phyloP scores from a whole-genome alignment of 2,329 filamentous ascomycete species.

The Parafenestella ontariensis region DNA sequence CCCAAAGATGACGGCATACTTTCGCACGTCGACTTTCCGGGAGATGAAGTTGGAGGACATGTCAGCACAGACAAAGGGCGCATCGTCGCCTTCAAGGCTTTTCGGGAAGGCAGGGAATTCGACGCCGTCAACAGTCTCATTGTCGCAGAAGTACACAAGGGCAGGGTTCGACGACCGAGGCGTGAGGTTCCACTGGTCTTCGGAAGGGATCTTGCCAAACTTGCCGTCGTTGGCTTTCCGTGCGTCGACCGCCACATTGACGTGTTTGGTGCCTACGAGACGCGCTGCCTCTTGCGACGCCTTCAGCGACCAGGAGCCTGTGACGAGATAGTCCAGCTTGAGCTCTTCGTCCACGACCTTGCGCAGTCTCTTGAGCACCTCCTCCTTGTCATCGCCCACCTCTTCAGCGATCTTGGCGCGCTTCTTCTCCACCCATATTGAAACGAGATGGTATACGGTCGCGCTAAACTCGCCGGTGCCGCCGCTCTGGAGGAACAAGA shows the following conservation, averaged over 20 bases:
- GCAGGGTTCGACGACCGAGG: constrained; percentile 63
- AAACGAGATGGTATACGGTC: constrained; percentile 82
- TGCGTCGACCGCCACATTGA: constrained; percentile 79
- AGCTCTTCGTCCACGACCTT: constrained; percentile 73
- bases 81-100: constrained; percentile 68
- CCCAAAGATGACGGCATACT: constrained; percentile 85
- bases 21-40: constrained; percentile 75
- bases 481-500: constrained; percentile 87
- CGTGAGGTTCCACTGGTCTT: constrained; percentile 76
- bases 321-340: constrained; percentile 88
- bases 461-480: constrained; percentile 87
- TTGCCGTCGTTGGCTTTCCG: constrained; percentile 73
- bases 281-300: constrained; percentile 82
- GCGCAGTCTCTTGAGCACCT: constrained; percentile 66
- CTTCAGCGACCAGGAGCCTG: constrained; percentile 90
- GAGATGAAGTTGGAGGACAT: constrained; percentile 96
- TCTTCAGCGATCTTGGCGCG: constrained; percentile 66
- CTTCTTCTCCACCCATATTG: constrained; percentile 78
- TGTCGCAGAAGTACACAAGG: constrained; percentile 89
- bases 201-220: constrained; percentile 82
- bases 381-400: constrained; percentile 61
- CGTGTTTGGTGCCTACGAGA: constrained; percentile 76
- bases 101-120: constrained; percentile 82
- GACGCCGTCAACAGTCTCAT: constrained; percentile 93
- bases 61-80: constrained; percentile 80